These are phyloP conservation scores for Podila clonocystis DNA, from an alignment of 192 early-diverging fungal genomes.

Conservation along the genomic window DNA sequence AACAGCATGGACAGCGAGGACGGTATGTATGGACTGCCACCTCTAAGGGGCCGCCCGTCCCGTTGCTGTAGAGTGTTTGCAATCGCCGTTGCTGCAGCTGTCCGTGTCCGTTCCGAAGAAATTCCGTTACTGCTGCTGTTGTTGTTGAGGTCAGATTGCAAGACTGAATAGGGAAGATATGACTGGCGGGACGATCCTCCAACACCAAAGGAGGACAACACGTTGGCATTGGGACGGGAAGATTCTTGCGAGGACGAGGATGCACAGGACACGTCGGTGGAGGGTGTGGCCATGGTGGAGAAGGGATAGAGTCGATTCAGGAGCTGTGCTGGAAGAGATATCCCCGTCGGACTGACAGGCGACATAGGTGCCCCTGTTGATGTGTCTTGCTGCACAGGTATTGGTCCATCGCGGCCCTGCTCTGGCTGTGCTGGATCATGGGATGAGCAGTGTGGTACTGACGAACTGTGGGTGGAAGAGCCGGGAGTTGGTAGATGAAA, in stretches of 20 bases:
- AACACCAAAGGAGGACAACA: neutral
- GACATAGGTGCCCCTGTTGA: neutral
- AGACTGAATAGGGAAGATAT: neutral
- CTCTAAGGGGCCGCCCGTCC: neutral
- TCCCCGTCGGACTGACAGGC: neutral
- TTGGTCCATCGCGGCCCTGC: neutral
- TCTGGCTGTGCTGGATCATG: neutral
- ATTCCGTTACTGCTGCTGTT: neutral
- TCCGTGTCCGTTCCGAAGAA: slow-evolving; percentile 23
- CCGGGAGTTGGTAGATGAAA: slow-evolving; percentile 21
- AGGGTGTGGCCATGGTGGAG: slow-evolving; percentile 9
- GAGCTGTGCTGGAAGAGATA: slow-evolving; percentile 15
- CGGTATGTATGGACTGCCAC: slow-evolving; percentile 41
- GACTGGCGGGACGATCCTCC: neutral
- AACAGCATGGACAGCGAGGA: slow-evolving; percentile 47
- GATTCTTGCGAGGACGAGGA: neutral
- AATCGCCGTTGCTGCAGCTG: slow-evolving; percentile 33
- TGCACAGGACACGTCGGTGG: slow-evolving; percentile 6
- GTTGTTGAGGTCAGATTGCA: neutral
- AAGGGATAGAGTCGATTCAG: slow-evolving; percentile 35
- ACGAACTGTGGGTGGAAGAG: slow-evolving; percentile 18
- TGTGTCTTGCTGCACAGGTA: neutral
- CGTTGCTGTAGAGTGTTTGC: slow-evolving; percentile 12
- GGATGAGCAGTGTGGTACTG: slow-evolving; percentile 8
- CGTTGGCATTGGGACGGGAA: neutral